Evolutionary conservation across 2,329 filamentous ascomycete species (phyloP), one percentile per base, ranked within the genome.

Genomic region (Blastomyces parvus): DNA sequence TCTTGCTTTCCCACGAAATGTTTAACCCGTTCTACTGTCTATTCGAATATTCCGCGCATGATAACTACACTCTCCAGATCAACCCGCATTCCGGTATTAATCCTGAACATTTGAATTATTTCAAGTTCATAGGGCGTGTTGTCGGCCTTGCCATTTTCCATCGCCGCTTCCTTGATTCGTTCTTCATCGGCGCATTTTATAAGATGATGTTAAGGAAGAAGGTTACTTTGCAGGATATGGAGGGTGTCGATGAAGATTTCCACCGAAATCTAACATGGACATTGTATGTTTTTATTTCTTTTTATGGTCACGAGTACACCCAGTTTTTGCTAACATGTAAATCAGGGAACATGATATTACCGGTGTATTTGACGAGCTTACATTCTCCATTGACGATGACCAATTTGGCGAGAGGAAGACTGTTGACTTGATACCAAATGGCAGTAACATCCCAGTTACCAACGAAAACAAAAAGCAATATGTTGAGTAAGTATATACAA

Each of bases 11-110:
- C 19, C 94, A 99, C 79, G 94, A 99, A 81, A 99, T 99, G 94
- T 99, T 99, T 81, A 99, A 99, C 77, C 94, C 94, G 40, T 99
- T 99, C 80, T 99, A 99, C 81, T 99, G 94, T 76, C 83, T 99
- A 62, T 99, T 99, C 81, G 94, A 99, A 79, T 99, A 99, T 78
- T 97, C 94, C 33, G 94, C 94, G 48, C 94, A 99, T 81, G 94
- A 99, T 85, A 99, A 99, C 80, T 99, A 99, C 80, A 99, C 94
- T 38, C 88, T 99, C 62, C 94, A 99, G 79, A 99, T 99, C 81
- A 99, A 99, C 80, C 94, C 94, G 56, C 94, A 99, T 77, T 99
- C 94, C 25, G 94, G 94, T 67, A 97, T 99, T 79, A 99, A 99
- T 78, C 94, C 94, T 0, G 94, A 99, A 79, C 94, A 99, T 85